Evolutionary conservation across 441 rosid genomes (phyloP), one percentile per base, ranked within the genome.

Genomic region (Pelargonium australe): DNA sequence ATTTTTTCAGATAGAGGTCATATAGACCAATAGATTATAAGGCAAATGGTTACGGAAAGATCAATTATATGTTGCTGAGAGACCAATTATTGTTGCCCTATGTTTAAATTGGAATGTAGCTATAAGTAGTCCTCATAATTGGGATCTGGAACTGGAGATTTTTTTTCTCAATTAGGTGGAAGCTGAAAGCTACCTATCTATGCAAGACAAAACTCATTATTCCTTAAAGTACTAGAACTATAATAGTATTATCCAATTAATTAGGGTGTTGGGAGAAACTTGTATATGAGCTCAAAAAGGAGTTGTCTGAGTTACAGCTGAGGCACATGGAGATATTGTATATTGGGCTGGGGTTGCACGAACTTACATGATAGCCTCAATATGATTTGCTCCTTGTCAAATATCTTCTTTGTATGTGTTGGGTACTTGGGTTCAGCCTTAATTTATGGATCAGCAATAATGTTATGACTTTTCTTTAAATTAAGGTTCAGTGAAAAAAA

Each of bases 1-100:
- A 4, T 51, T 51, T 51, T 51, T 23, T 23, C 25, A 51, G 58
- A 51, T 51, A 51, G 58, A 51, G 58, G 58, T 51, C 58, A 51
- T n/a, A 51, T 23, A 23, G 25, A n/a, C 58, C 58, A 16, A 11
- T 51, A 51, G 58, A 17, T 51, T 1, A 51, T n/a, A 51, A 7
- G 58, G 1, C 58, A 4, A 51, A 51, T 51, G 13, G 17, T 51
- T 51, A 17, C 58, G 0, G 58, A 51, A 51, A 51, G 17, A 51
- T 51, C 58, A 51, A 12, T 49, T 0, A 13, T 5, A 11, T 1
- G 19, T 51, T 51, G 58, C 17, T 17, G 14, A 51, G 14, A 51
- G 58, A n/a, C 7, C 16, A 47, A 47, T 51, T 2, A 51, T n/a
- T 51, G 58, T 51, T 51, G 25, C 13, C 58, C 17, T 17, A 51